These are phyloP conservation scores for Trichoderma asperelloides DNA, from an alignment of 495 filamentous ascomycete genomes.

Conservation along the genomic window DNA sequence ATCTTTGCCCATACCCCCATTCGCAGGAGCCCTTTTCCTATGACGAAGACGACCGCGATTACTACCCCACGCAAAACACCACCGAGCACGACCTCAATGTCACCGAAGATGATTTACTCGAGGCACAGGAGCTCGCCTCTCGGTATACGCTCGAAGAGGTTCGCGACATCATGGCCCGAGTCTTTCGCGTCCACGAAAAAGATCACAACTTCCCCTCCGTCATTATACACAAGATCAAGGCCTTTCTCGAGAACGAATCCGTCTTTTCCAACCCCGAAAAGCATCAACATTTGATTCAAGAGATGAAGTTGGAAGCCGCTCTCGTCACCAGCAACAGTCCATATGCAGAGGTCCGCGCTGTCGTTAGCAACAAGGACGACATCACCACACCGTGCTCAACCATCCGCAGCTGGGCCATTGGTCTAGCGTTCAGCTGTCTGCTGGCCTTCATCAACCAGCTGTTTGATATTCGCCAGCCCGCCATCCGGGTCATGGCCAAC, in stretches of 20 bases:
- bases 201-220: constrained; percentile 30
- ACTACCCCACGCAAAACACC: background rate
- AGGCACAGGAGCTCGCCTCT: constrained; percentile 18
- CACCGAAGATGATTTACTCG: constrained; percentile 20
- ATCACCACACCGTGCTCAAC: constrained; percentile 23
- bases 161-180: constrained; percentile 23
- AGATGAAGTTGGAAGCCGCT: constrained; percentile 35
- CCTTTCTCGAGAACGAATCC: constrained; percentile 22
- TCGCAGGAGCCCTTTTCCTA: constrained; percentile 8
- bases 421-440: constrained; percentile 22
- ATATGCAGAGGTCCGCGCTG: constrained; percentile 39
- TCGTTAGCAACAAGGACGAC: constrained; percentile 36
- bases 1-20: background rate
- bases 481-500: constrained; percentile 23
- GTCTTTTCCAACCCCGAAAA: constrained; percentile 12
- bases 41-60: constrained; percentile 5
- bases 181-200: constrained; percentile 25
- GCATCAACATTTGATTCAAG: constrained; percentile 24
- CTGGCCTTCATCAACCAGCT: constrained; percentile 30
- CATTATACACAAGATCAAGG: constrained; percentile 22
- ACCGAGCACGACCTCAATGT: constrained; percentile 17
- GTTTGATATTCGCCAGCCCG: constrained; percentile 28
- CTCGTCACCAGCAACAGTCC: constrained; percentile 34
- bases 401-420: constrained; percentile 29
- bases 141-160: constrained; percentile 17